phyloP scores from a whole-genome alignment of 805 yeast genomes.

The Metschnikowia picachoensis region DNA sequence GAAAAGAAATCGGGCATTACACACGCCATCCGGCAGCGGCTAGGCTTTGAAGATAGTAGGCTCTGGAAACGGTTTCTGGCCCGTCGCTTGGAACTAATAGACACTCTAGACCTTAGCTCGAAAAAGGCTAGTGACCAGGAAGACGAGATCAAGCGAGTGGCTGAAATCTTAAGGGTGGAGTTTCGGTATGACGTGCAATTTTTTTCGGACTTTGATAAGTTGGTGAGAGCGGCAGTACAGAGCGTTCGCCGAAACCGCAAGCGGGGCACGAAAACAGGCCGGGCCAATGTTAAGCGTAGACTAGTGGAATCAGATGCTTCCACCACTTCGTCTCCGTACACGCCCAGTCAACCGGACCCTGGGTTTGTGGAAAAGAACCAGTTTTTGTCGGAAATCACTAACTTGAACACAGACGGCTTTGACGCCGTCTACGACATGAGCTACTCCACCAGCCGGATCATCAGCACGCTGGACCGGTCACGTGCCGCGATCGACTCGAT shows the following conservation, averaged over 20 bases:
- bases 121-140: constrained; percentile 94
- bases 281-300: constrained; percentile 12
- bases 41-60: constrained; percentile 76
- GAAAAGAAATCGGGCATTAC: constrained; percentile 49
- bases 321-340: not conserved
- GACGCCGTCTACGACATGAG: constrained; percentile 34
- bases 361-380: not conserved
- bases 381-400: constrained; percentile 35
- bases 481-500: constrained; percentile 46
- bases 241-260: constrained; percentile 86
- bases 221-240: constrained; percentile 91
- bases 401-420: constrained; percentile 29
- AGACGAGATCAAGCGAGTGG: constrained; percentile 71
- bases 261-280: constrained; percentile 43
- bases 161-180: constrained; percentile 71
- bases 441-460: constrained; percentile 28
- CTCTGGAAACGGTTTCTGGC: constrained; percentile 91
- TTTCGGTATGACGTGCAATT: constrained; percentile 62
- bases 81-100: constrained; percentile 83
- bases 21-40: constrained; percentile 52
- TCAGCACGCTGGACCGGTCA: constrained; percentile 37
- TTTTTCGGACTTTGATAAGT: constrained; percentile 74
- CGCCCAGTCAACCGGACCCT: not conserved
- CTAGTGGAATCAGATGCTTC: constrained; percentile 3
- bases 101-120: constrained; percentile 56